Base-by-base conservation (phyloP, 2,329 filamentous ascomycete species). In the Arthrinium phaeospermum region DNA sequence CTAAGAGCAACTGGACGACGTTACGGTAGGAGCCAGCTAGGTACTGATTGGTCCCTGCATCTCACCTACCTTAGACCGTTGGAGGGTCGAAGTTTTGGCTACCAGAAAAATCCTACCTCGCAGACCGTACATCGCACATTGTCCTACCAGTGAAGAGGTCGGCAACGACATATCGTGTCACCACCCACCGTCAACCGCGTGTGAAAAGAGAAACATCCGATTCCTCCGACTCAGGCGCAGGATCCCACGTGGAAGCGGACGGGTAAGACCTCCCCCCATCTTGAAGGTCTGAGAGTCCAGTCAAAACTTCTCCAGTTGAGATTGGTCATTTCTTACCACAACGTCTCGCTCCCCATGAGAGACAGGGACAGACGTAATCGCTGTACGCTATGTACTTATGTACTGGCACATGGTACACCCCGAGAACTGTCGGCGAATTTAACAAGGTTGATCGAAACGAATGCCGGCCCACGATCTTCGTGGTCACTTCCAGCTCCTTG, bases 181-280 rank as follows among this genome's bases (percentile, higher is more conserved):
- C 53, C 30, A 41, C 37, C 37, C 37, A 41, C 37, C 10, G 37
- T 41, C 37, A 41, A 41, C 53, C 3, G 34, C 4, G 53, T 61
- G 53, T 8, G 16, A 37, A 61, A 37, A 19, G 34, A 41, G 57
- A 41, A 64, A 64, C 57, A 41, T 64, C 57, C n/a, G 30, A n/a
- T 14, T 64, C 22, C 57, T 41, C 30, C 30, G 34, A 64, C 34
- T 41, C 57, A 41, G 30, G 57, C 34, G 41, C 57, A 37, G 34
- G 41, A 22, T 64, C 57, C 57, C 57, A 64, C 34, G 57, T 64
- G 57, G 57, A 64, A 64, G 57, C 57, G 30, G 34, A 41, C 8
- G 34, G 57, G 57, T 41, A 12, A 64, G 57, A 64, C 57, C 57
- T 64, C 30, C 1, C 16, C 30, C 16, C 30, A 22, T 10, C 37